A percentile compares a stretch with the other conserved stretches of the same genome.
phyloP scores from a whole-genome alignment of 176 grass and related monocot species.

The Rhynchospora breviuscula region DNA sequence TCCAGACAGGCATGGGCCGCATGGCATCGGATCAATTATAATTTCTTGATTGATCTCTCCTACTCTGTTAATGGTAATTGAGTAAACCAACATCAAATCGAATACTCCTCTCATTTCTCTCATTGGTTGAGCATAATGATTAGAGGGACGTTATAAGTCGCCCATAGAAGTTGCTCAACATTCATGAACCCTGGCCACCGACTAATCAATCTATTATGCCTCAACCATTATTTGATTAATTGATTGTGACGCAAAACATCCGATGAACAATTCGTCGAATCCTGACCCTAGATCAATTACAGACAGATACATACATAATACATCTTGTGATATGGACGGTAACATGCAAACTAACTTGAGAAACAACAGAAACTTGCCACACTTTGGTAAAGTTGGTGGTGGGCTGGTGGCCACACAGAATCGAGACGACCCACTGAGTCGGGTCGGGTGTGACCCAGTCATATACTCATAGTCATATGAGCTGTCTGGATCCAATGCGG shows the following conservation, averaged over 20 bases:
- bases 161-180: neutral
- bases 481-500: neutral
- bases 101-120: neutral
- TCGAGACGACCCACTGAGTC: neutral
- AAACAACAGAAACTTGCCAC: neutral
- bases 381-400: neutral
- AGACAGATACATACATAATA: neutral
- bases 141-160: neutral
- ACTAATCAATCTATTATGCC: neutral
- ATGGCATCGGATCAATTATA: neutral
- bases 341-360: neutral
- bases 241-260: neutral
- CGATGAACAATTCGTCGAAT: neutral
- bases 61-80: neutral
- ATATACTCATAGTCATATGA: neutral
- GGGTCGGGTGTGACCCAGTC: neutral
- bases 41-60: neutral
- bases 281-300: neutral
- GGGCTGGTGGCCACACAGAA: neutral
- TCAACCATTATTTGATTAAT: neutral
- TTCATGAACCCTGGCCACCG: slow-evolving; percentile 7
- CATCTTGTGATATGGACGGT: neutral
- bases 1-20: neutral
- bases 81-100: neutral
- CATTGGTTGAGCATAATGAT: slow-evolving; percentile 7